phyloP scores from a whole-genome alignment of 257 asterid genomes.

The Petunia secreta region DNA sequence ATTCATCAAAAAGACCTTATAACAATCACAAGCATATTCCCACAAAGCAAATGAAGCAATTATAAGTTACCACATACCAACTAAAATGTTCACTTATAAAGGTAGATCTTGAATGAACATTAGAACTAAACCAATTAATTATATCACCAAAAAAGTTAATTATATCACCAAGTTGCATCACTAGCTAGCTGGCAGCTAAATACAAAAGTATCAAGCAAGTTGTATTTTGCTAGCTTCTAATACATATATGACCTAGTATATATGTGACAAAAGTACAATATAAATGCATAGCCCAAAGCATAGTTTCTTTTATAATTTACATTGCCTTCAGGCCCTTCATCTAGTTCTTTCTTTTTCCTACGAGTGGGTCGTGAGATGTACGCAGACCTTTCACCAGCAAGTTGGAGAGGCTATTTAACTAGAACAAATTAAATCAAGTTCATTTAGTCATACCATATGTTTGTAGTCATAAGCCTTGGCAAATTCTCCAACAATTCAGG shows the following conservation, averaged over 20 bases:
- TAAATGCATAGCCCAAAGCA: background rate
- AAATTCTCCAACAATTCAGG: conserved; percentile 27
- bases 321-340: background rate
- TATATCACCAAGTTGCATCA: background rate
- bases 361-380: too few species aligned
- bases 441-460: conserved; percentile 26
- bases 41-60: too few species aligned
- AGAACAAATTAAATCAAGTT: background rate
- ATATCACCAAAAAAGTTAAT: background rate
- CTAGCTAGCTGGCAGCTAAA: background rate
- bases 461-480: background rate
- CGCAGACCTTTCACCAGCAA: too few species aligned
- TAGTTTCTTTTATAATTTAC: background rate
- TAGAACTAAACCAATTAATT: background rate
- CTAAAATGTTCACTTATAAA: background rate
- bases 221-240: background rate
- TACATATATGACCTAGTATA: background rate
- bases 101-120: conserved; percentile 2
- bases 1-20: too few species aligned
- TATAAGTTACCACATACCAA: too few species aligned
- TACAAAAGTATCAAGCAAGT: conserved; percentile 17
- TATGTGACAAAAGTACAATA: background rate
- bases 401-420: background rate
- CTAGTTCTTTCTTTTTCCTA: background rate
- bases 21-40: too few species aligned